These are phyloP conservation scores for Mollisiaceae sp. DNA, from an alignment of 2,329 filamentous ascomycete genomes.

Conservation along the genomic window DNA sequence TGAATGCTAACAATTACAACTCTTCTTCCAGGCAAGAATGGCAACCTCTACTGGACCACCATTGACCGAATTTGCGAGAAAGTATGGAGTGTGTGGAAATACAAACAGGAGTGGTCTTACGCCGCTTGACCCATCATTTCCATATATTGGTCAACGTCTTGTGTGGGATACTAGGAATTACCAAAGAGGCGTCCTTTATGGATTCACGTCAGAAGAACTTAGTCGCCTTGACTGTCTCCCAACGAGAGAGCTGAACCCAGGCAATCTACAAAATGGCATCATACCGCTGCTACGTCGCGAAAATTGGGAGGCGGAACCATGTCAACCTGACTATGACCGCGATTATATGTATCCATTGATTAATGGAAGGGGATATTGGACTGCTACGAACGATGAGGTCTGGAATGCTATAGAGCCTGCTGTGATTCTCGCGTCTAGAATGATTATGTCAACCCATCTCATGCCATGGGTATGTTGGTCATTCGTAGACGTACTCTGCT, in stretches of 20 bases:
- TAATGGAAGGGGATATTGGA: constrained; percentile 22
- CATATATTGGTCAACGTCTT: background rate
- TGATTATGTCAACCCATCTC: constrained; percentile 24
- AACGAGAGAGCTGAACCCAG: constrained; percentile 16
- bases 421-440: constrained; percentile 39
- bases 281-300: constrained; percentile 19
- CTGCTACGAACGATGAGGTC: constrained; percentile 28
- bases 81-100: background rate
- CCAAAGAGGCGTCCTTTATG: constrained; percentile 19
- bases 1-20: background rate
- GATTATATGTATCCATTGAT: constrained; percentile 25
- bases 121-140: constrained; percentile 9
- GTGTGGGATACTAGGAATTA: constrained; percentile 4
- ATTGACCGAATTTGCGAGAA: constrained; percentile 8
- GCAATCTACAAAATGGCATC: constrained; percentile 23
- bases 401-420: constrained; percentile 29
- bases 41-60: background rate
- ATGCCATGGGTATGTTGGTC: constrained; percentile 24
- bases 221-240: constrained; percentile 30
- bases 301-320: constrained; percentile 22
- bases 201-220: constrained; percentile 28
- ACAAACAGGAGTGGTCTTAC: constrained; percentile 7
- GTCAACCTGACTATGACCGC: constrained; percentile 13
- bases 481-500: background rate
- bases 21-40: background rate